Conservation (phyloP, 768 basidiomycete genomes). For the Ephemerocybe angulata region DNA sequence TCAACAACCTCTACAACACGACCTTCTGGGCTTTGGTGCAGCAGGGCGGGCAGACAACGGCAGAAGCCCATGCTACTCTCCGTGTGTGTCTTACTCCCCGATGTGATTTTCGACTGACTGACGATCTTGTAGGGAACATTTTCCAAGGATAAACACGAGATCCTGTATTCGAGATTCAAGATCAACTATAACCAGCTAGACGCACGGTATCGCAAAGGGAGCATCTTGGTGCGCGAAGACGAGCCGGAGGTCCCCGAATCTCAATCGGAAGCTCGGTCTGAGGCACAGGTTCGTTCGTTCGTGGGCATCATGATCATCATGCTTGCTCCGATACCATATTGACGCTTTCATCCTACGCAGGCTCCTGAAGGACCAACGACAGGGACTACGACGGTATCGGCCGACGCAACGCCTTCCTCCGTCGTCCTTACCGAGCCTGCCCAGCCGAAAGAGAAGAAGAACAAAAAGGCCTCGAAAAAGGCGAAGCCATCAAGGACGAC, state of each 20-base stretch:
- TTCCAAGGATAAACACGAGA: slow-evolving; percentile 88
- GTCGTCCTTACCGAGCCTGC: too few species aligned
- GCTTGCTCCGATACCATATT: too few species aligned
- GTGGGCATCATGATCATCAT: too few species aligned
- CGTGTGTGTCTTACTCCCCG: slow-evolving; percentile 41
- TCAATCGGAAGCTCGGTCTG: neutral
- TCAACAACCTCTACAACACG: slow-evolving; percentile 98
- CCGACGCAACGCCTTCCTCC: too few species aligned
- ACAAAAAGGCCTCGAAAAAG: slow-evolving; percentile 29
- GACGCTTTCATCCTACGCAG: neutral
- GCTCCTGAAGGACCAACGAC: too few species aligned
- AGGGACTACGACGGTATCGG: too few species aligned
- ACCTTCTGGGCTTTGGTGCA: slow-evolving; percentile 91
- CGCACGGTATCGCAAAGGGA: slow-evolving; percentile 78
- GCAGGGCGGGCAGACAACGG: slow-evolving; percentile 70
- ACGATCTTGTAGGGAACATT: slow-evolving; percentile 66
- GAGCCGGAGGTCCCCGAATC: neutral
- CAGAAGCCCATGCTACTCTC: slow-evolving; percentile 79
- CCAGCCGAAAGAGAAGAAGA: slow-evolving; percentile 17
- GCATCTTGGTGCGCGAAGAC: slow-evolving; percentile 68
- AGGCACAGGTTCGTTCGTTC: too few species aligned
- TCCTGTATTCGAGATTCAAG: slow-evolving; percentile 74
- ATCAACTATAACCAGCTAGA: slow-evolving; percentile 86
- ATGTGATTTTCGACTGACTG: neutral
- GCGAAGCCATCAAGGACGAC: slow-evolving; percentile 76